Base-by-base conservation (phyloP, 2,329 filamentous ascomycete species). In the Ramularia endophylla region DNA sequence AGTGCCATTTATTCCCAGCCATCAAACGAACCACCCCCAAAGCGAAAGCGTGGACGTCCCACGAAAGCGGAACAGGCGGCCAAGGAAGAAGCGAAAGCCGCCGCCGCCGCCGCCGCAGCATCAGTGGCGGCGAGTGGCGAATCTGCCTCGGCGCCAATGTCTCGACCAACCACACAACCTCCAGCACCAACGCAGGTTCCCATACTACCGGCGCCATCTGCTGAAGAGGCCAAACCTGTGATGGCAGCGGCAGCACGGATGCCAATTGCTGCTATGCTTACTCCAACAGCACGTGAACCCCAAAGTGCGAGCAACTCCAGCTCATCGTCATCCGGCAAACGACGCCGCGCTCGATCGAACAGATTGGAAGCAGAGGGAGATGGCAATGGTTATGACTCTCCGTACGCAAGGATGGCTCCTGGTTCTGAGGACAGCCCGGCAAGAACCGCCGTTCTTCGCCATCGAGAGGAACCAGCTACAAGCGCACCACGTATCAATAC, bases 11-110 rank as follows among this genome's bases (percentile, higher is more conserved):
- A 48, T 22, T 29, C 43, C 1, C 55, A 57, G 25, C 37, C 15
- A 5, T 38, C 55, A 16, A 49, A 47, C 16, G 58, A 60, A 31
- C 56, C 46, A 9, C 53, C 57, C 18, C 46, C 55, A 0, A 71
- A 70, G 50, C 68, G 70, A 50, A 71, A 70, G 53, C 62, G 69
- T 39, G 69, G 69, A 20, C 60, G 69, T 40, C 69, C 69, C 6
- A 70, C 69, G 3, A 72, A 71, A 46, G 68, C 65, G 41, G 67
- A 71, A 50, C 63, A 65, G 28, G 63, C 69, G 42, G 63, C 64
- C 40, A 67, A 66, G 54, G 66, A 63, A 22, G 63, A 65, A 38
- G 65, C 65, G 38, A 50, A 46, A 9, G 53, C 48, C 11, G 53
- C 51, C 7, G 41, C 43, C 11, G 41, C 30, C 15, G 57, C 59